Conservation (phyloP, 345 rosid genomes). For the Mallotus nudiflorus region DNA sequence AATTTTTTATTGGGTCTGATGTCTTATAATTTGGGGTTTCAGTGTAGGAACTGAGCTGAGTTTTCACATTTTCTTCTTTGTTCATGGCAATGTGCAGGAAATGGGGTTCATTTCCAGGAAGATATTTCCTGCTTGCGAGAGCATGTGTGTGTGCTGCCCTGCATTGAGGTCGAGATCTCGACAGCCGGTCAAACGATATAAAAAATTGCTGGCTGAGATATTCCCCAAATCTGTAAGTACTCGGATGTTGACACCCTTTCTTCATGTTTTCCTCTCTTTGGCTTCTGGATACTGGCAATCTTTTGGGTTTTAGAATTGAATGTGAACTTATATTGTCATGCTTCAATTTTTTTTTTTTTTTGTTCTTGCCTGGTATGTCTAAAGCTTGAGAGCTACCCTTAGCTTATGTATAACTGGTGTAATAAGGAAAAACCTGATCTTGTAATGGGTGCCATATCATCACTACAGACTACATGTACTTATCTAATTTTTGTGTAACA, state of each 20-base stretch:
- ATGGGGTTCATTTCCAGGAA: constrained; percentile 95
- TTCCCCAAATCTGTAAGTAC: constrained; percentile 86
- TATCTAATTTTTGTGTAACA: not conserved
- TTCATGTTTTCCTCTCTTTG: not conserved
- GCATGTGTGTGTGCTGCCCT: constrained; percentile 97
- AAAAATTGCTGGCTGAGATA: constrained; percentile 85
- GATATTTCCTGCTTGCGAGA: constrained; percentile 91
- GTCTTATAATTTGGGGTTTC: not conserved
- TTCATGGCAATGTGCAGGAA: constrained; percentile 28
- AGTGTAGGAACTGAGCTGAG: not conserved
- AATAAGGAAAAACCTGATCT: not conserved
- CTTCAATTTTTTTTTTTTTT: not conserved
- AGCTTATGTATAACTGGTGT: not conserved
- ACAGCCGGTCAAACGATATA: constrained; percentile 96
- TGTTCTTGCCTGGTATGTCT: not conserved
- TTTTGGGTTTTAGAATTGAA: not conserved
- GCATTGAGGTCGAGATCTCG: constrained; percentile 97
- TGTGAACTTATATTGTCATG: not conserved
- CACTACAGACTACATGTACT: not conserved
- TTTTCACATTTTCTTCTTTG: constrained; percentile 10
- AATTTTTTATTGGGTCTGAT: not conserved
- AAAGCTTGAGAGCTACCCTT: not conserved
- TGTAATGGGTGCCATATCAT: not conserved
- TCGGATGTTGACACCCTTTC: not conserved
- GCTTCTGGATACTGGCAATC: not conserved